Conservation (phyloP, 106 monocot species). For the Hemerocallis citrina region DNA sequence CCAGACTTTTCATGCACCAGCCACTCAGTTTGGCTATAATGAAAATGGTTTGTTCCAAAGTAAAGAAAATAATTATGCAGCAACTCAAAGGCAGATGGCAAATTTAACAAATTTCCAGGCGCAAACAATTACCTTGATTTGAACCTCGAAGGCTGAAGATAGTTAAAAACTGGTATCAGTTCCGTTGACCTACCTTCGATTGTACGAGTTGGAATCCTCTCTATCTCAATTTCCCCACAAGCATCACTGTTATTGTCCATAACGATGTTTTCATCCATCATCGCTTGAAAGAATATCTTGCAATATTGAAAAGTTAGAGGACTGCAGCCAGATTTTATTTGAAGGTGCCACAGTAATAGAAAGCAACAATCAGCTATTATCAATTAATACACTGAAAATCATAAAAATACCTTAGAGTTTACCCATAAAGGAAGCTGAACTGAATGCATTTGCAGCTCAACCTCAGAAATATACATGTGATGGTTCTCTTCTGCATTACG, state of each 20-base stretch:
- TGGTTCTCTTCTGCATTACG: conserved; percentile 33
- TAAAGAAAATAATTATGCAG: not conserved
- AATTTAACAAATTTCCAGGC: too few species aligned
- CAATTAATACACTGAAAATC: conserved; percentile 3
- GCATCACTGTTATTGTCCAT: not conserved
- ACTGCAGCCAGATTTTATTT: too few species aligned
- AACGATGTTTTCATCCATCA: conserved; percentile 21
- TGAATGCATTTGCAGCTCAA: conserved; percentile 55
- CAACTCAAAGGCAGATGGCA: not conserved
- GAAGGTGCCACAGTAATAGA: too few species aligned
- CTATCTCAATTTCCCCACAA: conserved; percentile 57
- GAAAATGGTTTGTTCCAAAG: conserved; percentile 14
- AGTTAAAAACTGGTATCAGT: conserved; percentile 59
- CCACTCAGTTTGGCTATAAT: conserved; percentile 17
- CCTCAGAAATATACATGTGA: conserved; percentile 50
- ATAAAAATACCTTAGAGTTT: conserved; percentile 38
- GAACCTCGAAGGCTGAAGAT: conserved; percentile 36
- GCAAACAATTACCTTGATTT: conserved; percentile 38
- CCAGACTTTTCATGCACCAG: conserved; percentile 19
- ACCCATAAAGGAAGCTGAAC: conserved; percentile 41
- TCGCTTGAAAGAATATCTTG: conserved; percentile 61
- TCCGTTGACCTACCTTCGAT: conserved; percentile 59
- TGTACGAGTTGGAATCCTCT: conserved; percentile 29
- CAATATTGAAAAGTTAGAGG: too few species aligned
- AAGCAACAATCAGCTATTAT: not conserved